Conservation (phyloP, 768 basidiomycete species). For the Boletus sp. region DNA sequence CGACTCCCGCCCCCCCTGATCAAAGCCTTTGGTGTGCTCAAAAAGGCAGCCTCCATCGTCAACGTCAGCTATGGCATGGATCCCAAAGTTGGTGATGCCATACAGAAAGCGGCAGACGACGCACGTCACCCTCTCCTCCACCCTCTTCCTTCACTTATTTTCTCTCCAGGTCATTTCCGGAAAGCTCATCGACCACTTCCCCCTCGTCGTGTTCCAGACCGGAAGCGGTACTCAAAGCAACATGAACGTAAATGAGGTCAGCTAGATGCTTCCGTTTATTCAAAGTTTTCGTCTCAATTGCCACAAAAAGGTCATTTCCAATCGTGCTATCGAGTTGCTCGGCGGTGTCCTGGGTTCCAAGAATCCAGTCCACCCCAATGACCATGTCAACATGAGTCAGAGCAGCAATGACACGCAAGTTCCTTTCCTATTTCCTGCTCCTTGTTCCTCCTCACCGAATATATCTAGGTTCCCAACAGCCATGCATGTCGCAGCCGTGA, state of each 20-base stretch:
- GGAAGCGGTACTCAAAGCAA: constrained; percentile 99
- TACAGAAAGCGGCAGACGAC: constrained; percentile 92
- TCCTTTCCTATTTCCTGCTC: background rate
- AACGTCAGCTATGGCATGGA: constrained; percentile 91
- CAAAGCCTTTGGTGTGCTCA: constrained; percentile 96
- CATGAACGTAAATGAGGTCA: constrained; percentile 97
- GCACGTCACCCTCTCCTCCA: constrained; percentile 39
- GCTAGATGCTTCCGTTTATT: background rate
- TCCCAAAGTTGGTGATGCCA: constrained; percentile 81
- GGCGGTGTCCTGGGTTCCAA: constrained; percentile 96
- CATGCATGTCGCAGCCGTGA: constrained; percentile 97
- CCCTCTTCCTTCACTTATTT: constrained; percentile 1
- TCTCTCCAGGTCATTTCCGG: constrained; percentile 84
- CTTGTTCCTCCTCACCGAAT: background rate
- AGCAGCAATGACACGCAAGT: constrained; percentile 97
- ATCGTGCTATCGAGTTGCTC: constrained; percentile 95
- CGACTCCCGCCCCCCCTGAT: constrained; percentile 93
- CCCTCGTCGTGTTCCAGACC: constrained; percentile 98
- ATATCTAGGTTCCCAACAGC: constrained; percentile 88
- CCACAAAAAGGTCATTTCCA: constrained; percentile 80
- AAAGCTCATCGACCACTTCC: constrained; percentile 93
- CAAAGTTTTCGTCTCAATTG: background rate
- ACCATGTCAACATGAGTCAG: constrained; percentile 99
- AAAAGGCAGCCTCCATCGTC: constrained; percentile 93
- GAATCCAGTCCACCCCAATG: constrained; percentile 97